Conservation (phyloP, 2,329 filamentous ascomycete species). For the Xylaria sp. region DNA sequence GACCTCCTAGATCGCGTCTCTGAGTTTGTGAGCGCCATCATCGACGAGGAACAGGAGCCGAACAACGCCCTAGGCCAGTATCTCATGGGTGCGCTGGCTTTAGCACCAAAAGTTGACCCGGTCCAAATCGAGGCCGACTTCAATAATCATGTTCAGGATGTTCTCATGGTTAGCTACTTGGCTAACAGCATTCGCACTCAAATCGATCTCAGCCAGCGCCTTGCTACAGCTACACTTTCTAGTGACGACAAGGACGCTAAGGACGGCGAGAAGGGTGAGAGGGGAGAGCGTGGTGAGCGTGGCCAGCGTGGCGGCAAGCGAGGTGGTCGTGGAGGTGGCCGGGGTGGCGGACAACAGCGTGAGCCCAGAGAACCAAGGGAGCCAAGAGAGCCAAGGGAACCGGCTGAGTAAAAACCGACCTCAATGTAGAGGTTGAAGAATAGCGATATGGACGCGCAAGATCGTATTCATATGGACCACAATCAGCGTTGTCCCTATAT, state of each 20-base stretch:
- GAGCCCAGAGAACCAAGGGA: conserved; percentile 60
- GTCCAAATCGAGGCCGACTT: conserved; percentile 95
- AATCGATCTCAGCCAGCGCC: conserved; percentile 95
- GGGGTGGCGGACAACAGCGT: conserved; percentile 59
- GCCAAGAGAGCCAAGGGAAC: conserved; percentile 45
- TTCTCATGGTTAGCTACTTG: conserved; percentile 96
- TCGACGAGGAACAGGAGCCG: conserved; percentile 92
- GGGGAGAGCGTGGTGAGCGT: conserved; percentile 59
- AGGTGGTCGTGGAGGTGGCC: conserved; percentile 62
- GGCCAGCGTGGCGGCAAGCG: conserved; percentile 64
- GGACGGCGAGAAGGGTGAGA: conserved; percentile 56
- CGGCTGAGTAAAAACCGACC: conserved; percentile 39
- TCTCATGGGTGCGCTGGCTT: conserved; percentile 89
- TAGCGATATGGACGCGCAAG: conserved; percentile 17
- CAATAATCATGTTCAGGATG: conserved; percentile 99
- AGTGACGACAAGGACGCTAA: conserved; percentile 62
- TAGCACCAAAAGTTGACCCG: conserved; percentile 94
- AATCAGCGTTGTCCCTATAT: conserved; percentile 23
- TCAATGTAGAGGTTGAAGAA: conserved; percentile 20
- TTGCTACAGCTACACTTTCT: conserved; percentile 80
- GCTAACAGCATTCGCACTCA: conserved; percentile 99
- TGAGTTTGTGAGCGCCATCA: conserved; percentile 90
- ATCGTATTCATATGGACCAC: conserved; percentile 19
- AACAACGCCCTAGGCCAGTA: conserved; percentile 94
- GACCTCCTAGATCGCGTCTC: conserved; percentile 90